Percentiles rank a stretch among this genome's conserved stretches.
Evolutionary conservation across 495 filamentous ascomycete species (phyloP).

Genomic region (Amniculicola lignicola): DNA sequence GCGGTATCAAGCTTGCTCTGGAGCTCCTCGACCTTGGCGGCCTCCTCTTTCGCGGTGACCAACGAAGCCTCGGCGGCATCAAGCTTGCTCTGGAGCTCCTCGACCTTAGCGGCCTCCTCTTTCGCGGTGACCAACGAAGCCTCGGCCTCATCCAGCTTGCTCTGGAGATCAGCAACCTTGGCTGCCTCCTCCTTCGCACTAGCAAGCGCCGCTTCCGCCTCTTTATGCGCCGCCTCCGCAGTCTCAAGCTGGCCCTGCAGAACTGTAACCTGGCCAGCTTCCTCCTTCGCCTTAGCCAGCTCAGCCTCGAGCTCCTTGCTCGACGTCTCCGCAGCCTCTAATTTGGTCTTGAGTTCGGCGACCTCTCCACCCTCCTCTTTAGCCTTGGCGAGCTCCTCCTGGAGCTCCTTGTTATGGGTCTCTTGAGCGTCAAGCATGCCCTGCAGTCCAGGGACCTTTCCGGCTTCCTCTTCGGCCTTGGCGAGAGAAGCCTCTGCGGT

Average conservation of each 20-base stretch:
- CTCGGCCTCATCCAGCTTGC: conserved; percentile 3
- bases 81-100: conserved; percentile 10
- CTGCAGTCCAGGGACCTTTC: not conserved
- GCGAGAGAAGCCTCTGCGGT: conserved; percentile 27
- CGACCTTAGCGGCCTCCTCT: not conserved
- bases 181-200: conserved; percentile 2
- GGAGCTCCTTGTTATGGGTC: not conserved
- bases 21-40: not conserved
- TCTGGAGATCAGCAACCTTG: conserved; percentile 1
- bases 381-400: not conserved
- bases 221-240: not conserved
- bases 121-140: not conserved
- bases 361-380: not conserved
- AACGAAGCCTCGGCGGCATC: conserved; percentile 10
- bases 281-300: not conserved
- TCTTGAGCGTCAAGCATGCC: conserved; percentile 19
- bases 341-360: conserved; percentile 1
- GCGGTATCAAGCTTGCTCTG: not conserved
- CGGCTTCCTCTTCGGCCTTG: not conserved
- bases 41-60: conserved; percentile 1
- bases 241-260: too few species aligned
- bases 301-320: not conserved
- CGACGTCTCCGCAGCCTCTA: conserved; percentile 6
- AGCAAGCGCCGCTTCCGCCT: not conserved
- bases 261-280: not conserved